Conservation (phyloP, 495 filamentous ascomycete species). For the Neurospora discreta region DNA sequence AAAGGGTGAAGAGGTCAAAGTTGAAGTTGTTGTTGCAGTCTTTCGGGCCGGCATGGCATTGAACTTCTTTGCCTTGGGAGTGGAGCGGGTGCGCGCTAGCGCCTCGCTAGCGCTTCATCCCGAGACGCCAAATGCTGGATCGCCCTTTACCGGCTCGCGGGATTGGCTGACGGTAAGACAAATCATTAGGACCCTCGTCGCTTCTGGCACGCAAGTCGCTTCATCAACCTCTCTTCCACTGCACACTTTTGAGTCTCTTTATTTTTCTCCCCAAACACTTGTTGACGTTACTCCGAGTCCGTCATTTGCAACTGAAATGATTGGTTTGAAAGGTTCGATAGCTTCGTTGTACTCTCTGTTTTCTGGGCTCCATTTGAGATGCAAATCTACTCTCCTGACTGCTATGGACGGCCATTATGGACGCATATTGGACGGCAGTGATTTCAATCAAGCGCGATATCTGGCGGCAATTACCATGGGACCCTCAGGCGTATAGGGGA, state of each 20-base stretch:
- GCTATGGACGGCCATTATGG: neutral
- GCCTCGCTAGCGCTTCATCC: conserved; percentile 26
- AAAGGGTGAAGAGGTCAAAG: neutral
- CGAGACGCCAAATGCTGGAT: conserved; percentile 24
- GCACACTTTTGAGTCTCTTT: neutral
- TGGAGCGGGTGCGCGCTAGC: conserved; percentile 7
- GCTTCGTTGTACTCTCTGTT: neutral
- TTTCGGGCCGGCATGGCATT: neutral
- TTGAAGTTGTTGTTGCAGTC: neutral
- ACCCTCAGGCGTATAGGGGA: neutral
- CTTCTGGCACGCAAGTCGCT: conserved; percentile 23
- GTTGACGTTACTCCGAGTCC: neutral
- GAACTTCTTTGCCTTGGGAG: neutral
- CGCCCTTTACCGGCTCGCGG: conserved; percentile 6
- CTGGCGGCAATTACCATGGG: neutral
- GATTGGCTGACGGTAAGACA: conserved; percentile 14
- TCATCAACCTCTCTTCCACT: conserved; percentile 18
- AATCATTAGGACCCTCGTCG: conserved; percentile 4
- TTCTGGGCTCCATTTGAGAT: neutral
- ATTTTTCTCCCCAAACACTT: neutral
- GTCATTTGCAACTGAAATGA: neutral
- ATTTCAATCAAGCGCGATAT: neutral
- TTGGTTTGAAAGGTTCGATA: neutral
- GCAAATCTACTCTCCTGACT: neutral
- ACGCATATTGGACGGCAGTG: neutral